Evolutionary conservation across 2,329 filamentous ascomycete species (phyloP).

Genomic region (Talaromyces islandicus): DNA sequence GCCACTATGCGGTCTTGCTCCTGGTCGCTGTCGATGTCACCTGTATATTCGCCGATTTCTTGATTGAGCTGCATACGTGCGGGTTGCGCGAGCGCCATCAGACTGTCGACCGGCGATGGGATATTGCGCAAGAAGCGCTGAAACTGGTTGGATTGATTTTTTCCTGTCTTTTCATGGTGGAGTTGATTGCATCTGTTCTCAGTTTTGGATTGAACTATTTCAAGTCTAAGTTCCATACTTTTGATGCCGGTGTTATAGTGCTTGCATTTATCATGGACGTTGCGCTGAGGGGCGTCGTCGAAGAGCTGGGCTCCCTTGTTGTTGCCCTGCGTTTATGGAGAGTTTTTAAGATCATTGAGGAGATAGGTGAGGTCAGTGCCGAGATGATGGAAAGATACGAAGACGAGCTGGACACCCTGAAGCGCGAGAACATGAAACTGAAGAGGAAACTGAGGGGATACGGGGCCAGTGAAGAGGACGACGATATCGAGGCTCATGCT

Average conservation of each 20-base stretch:
- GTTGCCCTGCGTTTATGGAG: conserved; percentile 63
- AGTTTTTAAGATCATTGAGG: conserved; percentile 65
- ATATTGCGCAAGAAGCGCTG: conserved; percentile 38
- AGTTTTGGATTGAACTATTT: conserved; percentile 60
- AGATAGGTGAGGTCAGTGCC: conserved; percentile 57
- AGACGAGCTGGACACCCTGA: conserved; percentile 41
- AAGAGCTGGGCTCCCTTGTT: conserved; percentile 47
- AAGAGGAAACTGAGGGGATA: conserved; percentile 9
- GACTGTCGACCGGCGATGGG: conserved; percentile 22
- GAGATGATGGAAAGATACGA: conserved; percentile 58
- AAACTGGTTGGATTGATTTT: conserved; percentile 53
- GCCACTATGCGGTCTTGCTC: conserved; percentile 45
- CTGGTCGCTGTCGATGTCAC: conserved; percentile 47
- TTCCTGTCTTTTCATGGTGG: conserved; percentile 59
- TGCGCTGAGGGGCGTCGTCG: conserved; percentile 48
- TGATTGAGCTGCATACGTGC: conserved; percentile 46
- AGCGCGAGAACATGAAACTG: conserved; percentile 7
- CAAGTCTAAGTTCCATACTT: conserved; percentile 53
- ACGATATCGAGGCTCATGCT: conserved; percentile 7
- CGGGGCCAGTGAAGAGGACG: conserved; percentile 4
- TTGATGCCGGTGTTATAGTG: conserved; percentile 60
- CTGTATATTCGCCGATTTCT: conserved; percentile 49
- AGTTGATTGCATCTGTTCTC: conserved; percentile 54
- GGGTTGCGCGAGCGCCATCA: conserved; percentile 28
- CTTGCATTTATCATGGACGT: conserved; percentile 58